Base-by-base conservation (phyloP, 164 flowering plant species). In the Warburgia ugandensis region DNA sequence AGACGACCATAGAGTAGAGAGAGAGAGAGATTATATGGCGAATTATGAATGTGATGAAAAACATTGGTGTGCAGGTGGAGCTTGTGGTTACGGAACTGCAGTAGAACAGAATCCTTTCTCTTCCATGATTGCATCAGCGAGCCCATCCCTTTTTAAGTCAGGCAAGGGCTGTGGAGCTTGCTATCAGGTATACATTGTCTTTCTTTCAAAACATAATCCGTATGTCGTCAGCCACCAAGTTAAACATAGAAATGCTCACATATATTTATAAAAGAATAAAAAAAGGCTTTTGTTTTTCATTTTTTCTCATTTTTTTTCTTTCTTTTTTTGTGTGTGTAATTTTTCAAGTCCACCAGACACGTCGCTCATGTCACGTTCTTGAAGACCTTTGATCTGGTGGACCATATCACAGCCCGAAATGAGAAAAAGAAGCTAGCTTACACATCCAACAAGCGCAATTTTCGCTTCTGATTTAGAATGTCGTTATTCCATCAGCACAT, bases 161-260 rank as follows among this genome's bases (percentile, higher is more conserved):
- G 95, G 90, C 48, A 46, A 63, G 54, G 95, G 74, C 3, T 86
- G 95, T 61, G 95, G 95, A 35, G 65, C 79, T 45, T 86, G 87
- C 63, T 86, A 68, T 48, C 69, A 80, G 87, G 84, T 82, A 21
- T 21, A 9, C 4, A 1, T 8, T 9, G 8, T 39, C 19, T 39
- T 0, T 0, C 6, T 16, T 2, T 16, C 12, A 14, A 4, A 2
- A 37, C 13, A 13, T 1, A 10, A 6, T 39, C 20, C 43, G 19
- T 9, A 13, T 39, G 4, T 12, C 7, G 17, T 39, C 17, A 39
- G 5, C 43, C 17, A 39, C 43, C 43, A 12, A 39, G 1, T 20
- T 12, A 11, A 1, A 39, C 12, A 39, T n/a, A n/a, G n/a, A n/a
- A n/a, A n/a, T n/a, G n/a, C n/a, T n/a, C n/a, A n/a, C n/a, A n/a